Base-by-base conservation (phyloP, 768 basidiomycete species). In the Tephrocybe sp. region DNA sequence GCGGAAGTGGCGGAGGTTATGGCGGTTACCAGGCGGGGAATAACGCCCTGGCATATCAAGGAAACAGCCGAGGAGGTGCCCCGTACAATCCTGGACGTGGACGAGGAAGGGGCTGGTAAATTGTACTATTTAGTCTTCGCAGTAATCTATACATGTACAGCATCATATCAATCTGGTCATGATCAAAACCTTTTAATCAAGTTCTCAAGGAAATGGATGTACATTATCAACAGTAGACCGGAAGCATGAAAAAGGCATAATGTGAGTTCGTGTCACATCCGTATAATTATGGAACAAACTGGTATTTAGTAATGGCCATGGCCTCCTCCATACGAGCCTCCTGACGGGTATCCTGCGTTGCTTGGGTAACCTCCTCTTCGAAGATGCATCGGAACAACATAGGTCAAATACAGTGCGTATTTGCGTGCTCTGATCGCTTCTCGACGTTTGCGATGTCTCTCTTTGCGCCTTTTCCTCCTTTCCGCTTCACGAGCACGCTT, bases 401-500 rank as follows among this genome's bases (percentile, higher is more conserved):
- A 88, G 9, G 73, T 75, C 45, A 90, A 59, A 62, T 84, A 90
- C 32, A 91, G 65, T 2, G 80, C 60, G 62, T 88, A 91, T 48
- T 73, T 76, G 67, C 77, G 85, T 57, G 83, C 83, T 34, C 74
- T 76, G 51, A 80, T 80, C 62, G 74, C 83, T 36, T 77, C 79
- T 64, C 78, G 82, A 60, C 71, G 76, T 61, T 77, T 78, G 41
- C 76, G 69, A 62, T 80, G 85, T 76, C 78, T 86, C 63, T 88
- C 85, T 69, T 74, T 84, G 57, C 75, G 75, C 55, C 78, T 79
- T 58, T 77, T 75, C 67, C 73, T 84, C 66, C 77, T 81, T 61
- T 88, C 87, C 1, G 77, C 78, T 55, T 76, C 76, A 32, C 51
- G 57, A 43, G 51, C 47, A 34, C 50, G 26, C 45, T 59, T 61